phyloP scores from a whole-genome alignment of 1,284 basidiomycete species.

The Cryptococcus sp. region DNA sequence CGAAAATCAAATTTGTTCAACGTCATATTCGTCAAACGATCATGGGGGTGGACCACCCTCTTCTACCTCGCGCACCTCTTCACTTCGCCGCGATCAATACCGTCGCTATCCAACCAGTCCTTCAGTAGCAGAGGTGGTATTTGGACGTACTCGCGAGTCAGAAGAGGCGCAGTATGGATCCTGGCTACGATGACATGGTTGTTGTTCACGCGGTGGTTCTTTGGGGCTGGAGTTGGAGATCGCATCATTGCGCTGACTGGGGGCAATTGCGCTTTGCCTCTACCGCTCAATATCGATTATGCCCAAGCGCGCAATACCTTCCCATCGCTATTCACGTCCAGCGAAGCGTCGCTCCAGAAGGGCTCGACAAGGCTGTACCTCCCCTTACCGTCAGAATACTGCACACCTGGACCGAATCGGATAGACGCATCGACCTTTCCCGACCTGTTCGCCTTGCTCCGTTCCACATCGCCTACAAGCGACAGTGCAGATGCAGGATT shows the following conservation, averaged over 20 bases:
- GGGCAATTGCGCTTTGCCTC: conserved; percentile 71
- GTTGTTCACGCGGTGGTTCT: conserved; percentile 84
- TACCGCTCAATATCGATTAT: conserved; percentile 55
- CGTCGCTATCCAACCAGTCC: conserved; percentile 43
- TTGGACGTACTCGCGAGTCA: conserved; percentile 46
- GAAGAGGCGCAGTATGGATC: conserved; percentile 63
- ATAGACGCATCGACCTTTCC: conserved; percentile 68
- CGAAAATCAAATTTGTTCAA: conserved; percentile 81
- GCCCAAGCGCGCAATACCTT: conserved; percentile 9
- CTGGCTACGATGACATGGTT: conserved; percentile 71
- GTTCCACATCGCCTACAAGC: neutral
- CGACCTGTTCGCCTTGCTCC: conserved; percentile 60
- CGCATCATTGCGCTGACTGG: conserved; percentile 75
- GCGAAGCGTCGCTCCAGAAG: neutral
- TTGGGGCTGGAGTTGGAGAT: conserved; percentile 80
- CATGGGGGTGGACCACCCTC: conserved; percentile 86
- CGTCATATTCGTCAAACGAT: conserved; percentile 81
- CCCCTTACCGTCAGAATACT: conserved; percentile 56
- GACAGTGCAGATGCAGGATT: conserved; percentile 7
- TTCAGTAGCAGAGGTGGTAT: conserved; percentile 50
- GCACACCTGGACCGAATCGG: conserved; percentile 55
- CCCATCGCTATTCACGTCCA: conserved; percentile 14
- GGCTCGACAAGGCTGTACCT: conserved; percentile 22
- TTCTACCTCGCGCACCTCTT: conserved; percentile 60
- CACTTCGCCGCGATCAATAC: conserved; percentile 23